phyloP scores from a whole-genome alignment of 345 rosid genomes.

The Isatis tinctoria region DNA sequence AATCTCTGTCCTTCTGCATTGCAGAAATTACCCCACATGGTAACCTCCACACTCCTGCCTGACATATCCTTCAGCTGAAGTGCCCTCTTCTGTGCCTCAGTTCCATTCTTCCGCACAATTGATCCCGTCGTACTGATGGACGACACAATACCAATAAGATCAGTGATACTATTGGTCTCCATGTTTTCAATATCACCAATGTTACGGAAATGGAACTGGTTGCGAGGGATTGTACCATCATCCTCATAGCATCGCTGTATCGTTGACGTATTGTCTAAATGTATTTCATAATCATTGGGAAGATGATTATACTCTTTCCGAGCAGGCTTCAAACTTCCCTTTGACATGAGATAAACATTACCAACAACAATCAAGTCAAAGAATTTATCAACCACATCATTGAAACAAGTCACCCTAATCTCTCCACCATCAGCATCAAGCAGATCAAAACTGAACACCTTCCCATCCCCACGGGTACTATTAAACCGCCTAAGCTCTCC shows the following conservation, averaged over 20 bases:
- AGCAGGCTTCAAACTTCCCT: slow-evolving; percentile 77
- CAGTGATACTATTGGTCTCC: slow-evolving; percentile 58
- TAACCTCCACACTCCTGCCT: slow-evolving; percentile 75
- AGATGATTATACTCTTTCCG: slow-evolving; percentile 87
- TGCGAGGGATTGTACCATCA: slow-evolving; percentile 62
- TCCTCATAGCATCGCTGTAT: slow-evolving; percentile 72
- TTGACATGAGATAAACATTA: slow-evolving; percentile 71
- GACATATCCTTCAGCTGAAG: slow-evolving; percentile 85
- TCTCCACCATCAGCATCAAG: slow-evolving; percentile 93
- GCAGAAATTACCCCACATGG: slow-evolving; percentile 87
- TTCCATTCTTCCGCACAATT: slow-evolving; percentile 68
- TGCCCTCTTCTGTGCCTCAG: slow-evolving; percentile 74
- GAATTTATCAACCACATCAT: slow-evolving; percentile 78
- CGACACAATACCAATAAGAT: slow-evolving; percentile 70
- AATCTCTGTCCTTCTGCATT: slow-evolving; percentile 66
- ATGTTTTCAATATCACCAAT: slow-evolving; percentile 67
- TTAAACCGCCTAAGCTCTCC: slow-evolving; percentile 67
- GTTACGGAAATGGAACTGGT: slow-evolving; percentile 65
- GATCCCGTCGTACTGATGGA: slow-evolving; percentile 53
- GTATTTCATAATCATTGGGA: slow-evolving; percentile 67
- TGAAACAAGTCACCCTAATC: slow-evolving; percentile 89
- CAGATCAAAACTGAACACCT: slow-evolving; percentile 85
- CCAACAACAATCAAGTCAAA: slow-evolving; percentile 74
- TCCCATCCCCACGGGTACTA: slow-evolving; percentile 81
- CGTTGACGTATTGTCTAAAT: slow-evolving; percentile 52